Evolutionary conservation across 306 rosid genomes (phyloP).

Genomic region (Medicago arabica): DNA sequence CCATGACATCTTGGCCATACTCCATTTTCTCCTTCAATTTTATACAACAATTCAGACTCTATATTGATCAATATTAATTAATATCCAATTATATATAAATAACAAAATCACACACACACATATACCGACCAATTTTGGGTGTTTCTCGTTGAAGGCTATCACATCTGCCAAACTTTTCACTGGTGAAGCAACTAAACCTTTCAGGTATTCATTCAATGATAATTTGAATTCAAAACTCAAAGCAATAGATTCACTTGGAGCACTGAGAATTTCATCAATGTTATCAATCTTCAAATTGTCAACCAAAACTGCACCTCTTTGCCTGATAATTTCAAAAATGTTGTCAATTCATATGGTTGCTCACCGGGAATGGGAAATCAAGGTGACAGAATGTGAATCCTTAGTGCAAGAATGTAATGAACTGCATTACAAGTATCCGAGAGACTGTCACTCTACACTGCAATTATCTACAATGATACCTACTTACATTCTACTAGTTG

Average conservation of each 20-base stretch:
- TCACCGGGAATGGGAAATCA: too few species aligned
- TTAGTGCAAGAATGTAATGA: too few species aligned
- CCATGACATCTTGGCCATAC: slow-evolving; percentile 46
- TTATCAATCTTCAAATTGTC: slow-evolving; percentile 53
- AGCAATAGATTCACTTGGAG: slow-evolving; percentile 51
- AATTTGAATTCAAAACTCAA: slow-evolving; percentile 56
- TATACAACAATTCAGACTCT: neutral
- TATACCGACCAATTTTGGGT: slow-evolving; percentile 45
- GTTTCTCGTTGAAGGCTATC: slow-evolving; percentile 59
- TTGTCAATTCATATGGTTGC: neutral
- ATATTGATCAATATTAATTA: neutral
- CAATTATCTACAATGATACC: too few species aligned
- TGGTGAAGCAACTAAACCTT: slow-evolving; percentile 49
- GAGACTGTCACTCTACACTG: too few species aligned
- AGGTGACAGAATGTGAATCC: too few species aligned
- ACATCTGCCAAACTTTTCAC: slow-evolving; percentile 59
- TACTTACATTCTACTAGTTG: too few species aligned
- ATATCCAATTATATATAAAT: neutral
- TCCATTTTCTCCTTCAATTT: slow-evolving; percentile 49
- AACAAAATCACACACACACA: neutral
- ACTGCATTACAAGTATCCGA: too few species aligned
- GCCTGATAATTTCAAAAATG: slow-evolving; percentile 37
- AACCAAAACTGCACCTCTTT: slow-evolving; percentile 56
- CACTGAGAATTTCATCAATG: slow-evolving; percentile 8
- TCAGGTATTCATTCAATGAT: slow-evolving; percentile 56